Percentiles rank a stretch among this genome's conserved stretches.
These are phyloP conservation scores for Fusarium paranaense DNA, from an alignment of 2,329 filamentous ascomycete genomes.

Conservation along the genomic window DNA sequence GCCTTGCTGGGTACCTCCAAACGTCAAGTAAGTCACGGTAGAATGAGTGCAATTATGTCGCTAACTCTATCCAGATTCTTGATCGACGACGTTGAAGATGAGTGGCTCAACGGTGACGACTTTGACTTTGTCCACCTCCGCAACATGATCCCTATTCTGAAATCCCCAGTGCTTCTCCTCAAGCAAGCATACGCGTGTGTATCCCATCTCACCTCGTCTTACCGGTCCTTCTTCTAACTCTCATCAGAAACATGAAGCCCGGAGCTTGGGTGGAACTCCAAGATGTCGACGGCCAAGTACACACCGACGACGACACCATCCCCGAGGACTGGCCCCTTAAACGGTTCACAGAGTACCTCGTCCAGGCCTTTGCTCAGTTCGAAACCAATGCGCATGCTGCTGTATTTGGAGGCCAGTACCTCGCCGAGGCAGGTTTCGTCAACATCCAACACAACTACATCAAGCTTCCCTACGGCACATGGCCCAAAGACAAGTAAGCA, in stretches of 20 bases:
- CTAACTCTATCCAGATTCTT: slow-evolving; percentile 53
- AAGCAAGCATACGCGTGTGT: slow-evolving; percentile 48
- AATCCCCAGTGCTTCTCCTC: slow-evolving; percentile 46
- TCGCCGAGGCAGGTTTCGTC: slow-evolving; percentile 52
- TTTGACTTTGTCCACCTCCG: slow-evolving; percentile 72
- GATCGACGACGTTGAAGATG: slow-evolving; percentile 50
- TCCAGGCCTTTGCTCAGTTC: slow-evolving; percentile 52
- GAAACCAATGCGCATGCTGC: slow-evolving; percentile 54
- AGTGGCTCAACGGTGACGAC: slow-evolving; percentile 61
- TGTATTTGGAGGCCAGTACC: slow-evolving; percentile 51
- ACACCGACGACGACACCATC: slow-evolving; percentile 51
- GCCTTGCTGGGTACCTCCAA: slow-evolving; percentile 61
- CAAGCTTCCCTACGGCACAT: slow-evolving; percentile 59
- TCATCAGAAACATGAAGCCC: slow-evolving; percentile 52
- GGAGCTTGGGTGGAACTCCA: slow-evolving; percentile 61
- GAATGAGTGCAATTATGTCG: fast-evolving
- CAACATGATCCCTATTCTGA: slow-evolving; percentile 59
- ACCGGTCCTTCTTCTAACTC: neutral
- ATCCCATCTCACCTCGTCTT: slow-evolving; percentile 48
- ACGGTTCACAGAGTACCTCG: slow-evolving; percentile 49
- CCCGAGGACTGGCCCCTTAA: slow-evolving; percentile 50
- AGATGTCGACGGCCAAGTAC: slow-evolving; percentile 56
- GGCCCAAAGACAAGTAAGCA: slow-evolving; percentile 57
- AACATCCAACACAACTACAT: slow-evolving; percentile 53
- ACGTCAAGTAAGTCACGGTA: slow-evolving; percentile 45